phyloP scores from a whole-genome alignment of 345 rosid genomes.

The Ceriops decandra region DNA sequence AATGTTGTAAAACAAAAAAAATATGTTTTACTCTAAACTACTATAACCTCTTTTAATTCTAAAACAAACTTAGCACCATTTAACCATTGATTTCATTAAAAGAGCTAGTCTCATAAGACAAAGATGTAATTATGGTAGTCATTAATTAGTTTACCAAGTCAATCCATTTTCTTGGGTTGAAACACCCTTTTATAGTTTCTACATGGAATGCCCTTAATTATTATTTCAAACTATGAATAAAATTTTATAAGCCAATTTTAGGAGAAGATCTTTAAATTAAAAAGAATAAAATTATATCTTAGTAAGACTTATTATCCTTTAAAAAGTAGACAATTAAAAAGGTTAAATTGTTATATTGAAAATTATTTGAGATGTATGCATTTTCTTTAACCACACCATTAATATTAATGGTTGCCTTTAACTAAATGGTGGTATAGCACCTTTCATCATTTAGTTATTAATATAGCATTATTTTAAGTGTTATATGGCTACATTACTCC shows the following conservation, averaged over 20 bases:
- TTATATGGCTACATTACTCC: too few species aligned
- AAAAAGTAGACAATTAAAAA: too few species aligned
- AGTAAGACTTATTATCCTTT: not conserved
- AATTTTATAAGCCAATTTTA: too few species aligned
- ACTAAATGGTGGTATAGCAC: not conserved
- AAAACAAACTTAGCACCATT: not conserved
- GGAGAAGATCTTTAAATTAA: not conserved
- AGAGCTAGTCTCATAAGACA: not conserved
- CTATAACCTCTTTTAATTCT: not conserved
- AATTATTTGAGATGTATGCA: too few species aligned
- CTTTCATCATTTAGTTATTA: not conserved
- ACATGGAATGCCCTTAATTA: too few species aligned
- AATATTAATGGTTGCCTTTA: not conserved
- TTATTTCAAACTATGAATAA: too few species aligned
- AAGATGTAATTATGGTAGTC: not conserved
- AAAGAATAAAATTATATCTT: not conserved
- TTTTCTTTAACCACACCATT: rapidly evolving
- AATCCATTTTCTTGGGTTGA: not conserved
- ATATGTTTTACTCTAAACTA: not conserved
- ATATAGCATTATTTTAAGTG: too few species aligned
- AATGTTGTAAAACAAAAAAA: not conserved
- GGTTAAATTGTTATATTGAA: not conserved
- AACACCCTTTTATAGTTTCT: too few species aligned
- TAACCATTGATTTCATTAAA: not conserved
- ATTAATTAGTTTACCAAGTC: not conserved